Conservation (phyloP, 257 asterid genomes). For the Rehmannia glutinosa region DNA sequence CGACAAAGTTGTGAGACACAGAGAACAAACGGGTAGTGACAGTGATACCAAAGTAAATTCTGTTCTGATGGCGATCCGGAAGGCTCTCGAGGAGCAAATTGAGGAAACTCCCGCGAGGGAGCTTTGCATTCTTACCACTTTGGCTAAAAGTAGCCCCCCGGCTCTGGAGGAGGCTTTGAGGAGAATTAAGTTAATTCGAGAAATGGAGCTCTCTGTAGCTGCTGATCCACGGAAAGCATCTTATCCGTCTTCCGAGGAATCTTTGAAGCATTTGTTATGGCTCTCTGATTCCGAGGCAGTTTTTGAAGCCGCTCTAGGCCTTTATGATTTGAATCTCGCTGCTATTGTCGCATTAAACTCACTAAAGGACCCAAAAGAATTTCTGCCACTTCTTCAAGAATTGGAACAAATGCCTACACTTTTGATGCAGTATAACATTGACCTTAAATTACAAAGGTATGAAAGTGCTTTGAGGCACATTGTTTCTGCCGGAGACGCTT, state of each 20-base stretch:
- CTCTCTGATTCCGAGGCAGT: conserved; percentile 80
- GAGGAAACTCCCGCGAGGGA: conserved; percentile 76
- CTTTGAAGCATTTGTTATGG: conserved; percentile 93
- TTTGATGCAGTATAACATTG: conserved; percentile 77
- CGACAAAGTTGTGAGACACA: conserved; percentile 20
- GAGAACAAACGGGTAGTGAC: conserved; percentile 32
- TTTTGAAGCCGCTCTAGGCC: conserved; percentile 92
- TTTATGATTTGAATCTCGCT: conserved; percentile 94
- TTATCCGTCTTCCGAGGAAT: conserved; percentile 91
- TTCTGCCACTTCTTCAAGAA: conserved; percentile 90
- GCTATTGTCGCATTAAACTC: conserved; percentile 96
- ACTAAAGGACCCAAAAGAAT: conserved; percentile 92
- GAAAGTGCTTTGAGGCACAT: conserved; percentile 83
- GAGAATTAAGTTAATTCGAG: conserved; percentile 76
- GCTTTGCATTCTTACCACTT: conserved; percentile 92
- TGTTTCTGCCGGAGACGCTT: conserved; percentile 74
- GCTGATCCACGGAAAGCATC: conserved; percentile 39
- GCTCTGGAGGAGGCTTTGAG: conserved; percentile 84
- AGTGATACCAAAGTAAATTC: conserved; percentile 50
- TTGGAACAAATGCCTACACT: conserved; percentile 63
- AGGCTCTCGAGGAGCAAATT: conserved; percentile 79
- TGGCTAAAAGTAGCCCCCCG: conserved; percentile 81
- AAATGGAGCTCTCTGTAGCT: conserved; percentile 67
- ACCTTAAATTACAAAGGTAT: conserved; percentile 72
- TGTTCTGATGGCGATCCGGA: conserved; percentile 57